Conservation (phyloP, 805 yeast species). For the Saturnispora quitensis region DNA sequence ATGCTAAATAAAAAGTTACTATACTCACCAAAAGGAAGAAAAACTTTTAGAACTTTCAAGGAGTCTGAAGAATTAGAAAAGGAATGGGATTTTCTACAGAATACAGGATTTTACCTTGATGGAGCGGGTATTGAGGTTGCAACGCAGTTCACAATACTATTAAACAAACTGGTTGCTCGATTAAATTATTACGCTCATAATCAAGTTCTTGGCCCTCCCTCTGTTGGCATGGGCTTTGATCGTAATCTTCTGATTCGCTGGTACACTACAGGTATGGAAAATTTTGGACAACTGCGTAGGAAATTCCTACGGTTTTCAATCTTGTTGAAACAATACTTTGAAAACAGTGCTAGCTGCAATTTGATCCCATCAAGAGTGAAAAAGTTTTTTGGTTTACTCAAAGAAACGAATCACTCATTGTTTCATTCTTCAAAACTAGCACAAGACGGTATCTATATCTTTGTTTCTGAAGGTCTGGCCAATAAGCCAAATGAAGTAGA, state of each 20-base stretch:
- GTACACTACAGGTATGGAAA: conserved; percentile 60
- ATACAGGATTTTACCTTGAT: conserved; percentile 68
- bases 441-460: conserved; percentile 65
- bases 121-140: conserved; percentile 74
- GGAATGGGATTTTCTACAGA: conserved; percentile 70
- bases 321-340: conserved; percentile 57
- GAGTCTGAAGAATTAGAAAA: conserved; percentile 85
- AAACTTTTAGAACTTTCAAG: conserved; percentile 71
- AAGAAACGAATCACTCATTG: conserved; percentile 62
- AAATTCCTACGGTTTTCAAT: conserved; percentile 72
- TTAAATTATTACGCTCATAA: conserved; percentile 61
- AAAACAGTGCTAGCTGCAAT: conserved; percentile 59
- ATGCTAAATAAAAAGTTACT: conserved; percentile 68
- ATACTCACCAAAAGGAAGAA: conserved; percentile 48
- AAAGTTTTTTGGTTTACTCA: conserved; percentile 46
- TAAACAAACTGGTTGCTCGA: conserved; percentile 59
- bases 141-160: conserved; percentile 29
- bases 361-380: conserved; percentile 41
- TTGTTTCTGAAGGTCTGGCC: conserved; percentile 58
- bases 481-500: conserved; percentile 35
- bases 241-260: conserved; percentile 46
- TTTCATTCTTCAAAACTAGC: conserved; percentile 61
- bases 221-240: conserved; percentile 26
- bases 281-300: conserved; percentile 68
- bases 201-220: conserved; percentile 59